Percentiles rank a stretch among this genome's conserved stretches.
Conservation (phyloP, 2,329 filamentous ascomycete species). For the Aspergillus sp. region DNA sequence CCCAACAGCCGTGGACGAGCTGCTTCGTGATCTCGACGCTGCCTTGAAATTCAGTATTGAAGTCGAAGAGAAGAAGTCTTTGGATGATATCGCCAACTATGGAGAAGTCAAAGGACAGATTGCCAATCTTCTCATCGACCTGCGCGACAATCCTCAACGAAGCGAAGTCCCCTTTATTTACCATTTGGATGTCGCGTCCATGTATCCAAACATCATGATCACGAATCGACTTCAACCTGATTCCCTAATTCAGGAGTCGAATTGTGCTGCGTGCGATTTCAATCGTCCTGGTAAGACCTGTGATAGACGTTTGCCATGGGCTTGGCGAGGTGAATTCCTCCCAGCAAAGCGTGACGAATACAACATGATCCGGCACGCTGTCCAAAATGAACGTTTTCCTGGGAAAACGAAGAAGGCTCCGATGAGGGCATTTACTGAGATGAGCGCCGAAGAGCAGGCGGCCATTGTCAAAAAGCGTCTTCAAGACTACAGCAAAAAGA, state of each 20-base stretch:
- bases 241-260: constrained; percentile 96
- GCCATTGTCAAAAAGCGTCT: constrained; percentile 78
- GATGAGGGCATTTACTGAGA: constrained; percentile 73
- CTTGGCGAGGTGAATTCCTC: constrained; percentile 96
- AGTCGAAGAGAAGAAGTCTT: constrained; percentile 77
- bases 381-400: constrained; percentile 91
- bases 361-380: constrained; percentile 93
- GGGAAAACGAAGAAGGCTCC: constrained; percentile 72
- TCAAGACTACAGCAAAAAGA: constrained; percentile 93
- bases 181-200: constrained; percentile 96
- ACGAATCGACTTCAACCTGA: constrained; percentile 96
- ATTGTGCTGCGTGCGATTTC: constrained; percentile 97
- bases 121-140: constrained; percentile 62
- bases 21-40: constrained; percentile 80
- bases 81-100: constrained; percentile 79
- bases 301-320: constrained; percentile 90
- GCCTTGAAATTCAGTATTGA: constrained; percentile 85
- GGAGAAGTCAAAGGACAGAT: constrained; percentile 85
- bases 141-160: constrained; percentile 82
- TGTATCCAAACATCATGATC: constrained; percentile 99
- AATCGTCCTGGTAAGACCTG: constrained; percentile 97
- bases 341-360: constrained; percentile 97
- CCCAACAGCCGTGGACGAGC: constrained; percentile 81
- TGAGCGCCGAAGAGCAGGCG: constrained; percentile 80
- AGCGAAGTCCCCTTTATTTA: constrained; percentile 89